These are phyloP conservation scores for Zymoseptoria ardabiliae DNA, from an alignment of 2,329 filamentous ascomycete genomes.

Conservation along the genomic window DNA sequence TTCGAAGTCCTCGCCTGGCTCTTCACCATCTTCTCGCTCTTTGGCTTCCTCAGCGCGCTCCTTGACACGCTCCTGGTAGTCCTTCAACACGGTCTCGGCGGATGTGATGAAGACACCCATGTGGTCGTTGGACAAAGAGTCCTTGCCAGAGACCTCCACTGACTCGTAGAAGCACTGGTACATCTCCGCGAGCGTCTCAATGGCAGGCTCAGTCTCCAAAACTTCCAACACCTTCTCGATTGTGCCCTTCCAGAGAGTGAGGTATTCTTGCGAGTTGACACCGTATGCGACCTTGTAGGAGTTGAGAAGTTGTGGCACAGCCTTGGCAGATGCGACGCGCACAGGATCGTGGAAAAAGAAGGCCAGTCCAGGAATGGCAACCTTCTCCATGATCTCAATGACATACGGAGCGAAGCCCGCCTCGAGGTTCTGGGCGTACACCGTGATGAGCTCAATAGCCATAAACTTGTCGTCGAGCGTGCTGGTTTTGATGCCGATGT, in stretches of 20 bases:
- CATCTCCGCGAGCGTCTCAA: conserved; percentile 96
- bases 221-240: conserved; percentile 90
- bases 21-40: conserved; percentile 69
- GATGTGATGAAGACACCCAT: conserved; percentile 84
- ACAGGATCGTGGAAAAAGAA: conserved; percentile 99
- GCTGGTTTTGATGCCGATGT: conserved; percentile 96
- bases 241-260: conserved; percentile 75
- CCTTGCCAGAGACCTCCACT: conserved; percentile 84
- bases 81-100: conserved; percentile 76
- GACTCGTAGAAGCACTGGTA: conserved; percentile 99
- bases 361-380: conserved; percentile 83
- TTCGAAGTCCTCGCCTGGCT: conserved; percentile 71
- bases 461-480: conserved; percentile 98
- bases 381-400: conserved; percentile 89
- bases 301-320: conserved; percentile 85
- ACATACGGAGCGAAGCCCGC: conserved; percentile 88
- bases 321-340: conserved; percentile 86
- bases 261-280: conserved; percentile 67
- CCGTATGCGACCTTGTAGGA: conserved; percentile 92
- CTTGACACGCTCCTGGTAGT: conserved; percentile 83
- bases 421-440: conserved; percentile 95
- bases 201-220: conserved; percentile 83
- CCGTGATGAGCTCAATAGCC: conserved; percentile 96
- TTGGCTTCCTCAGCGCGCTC: conserved; percentile 77
- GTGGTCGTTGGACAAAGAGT: conserved; percentile 68